Conservation (phyloP, 139 green algal genomes). For the Ettlia oleoabundans region DNA sequence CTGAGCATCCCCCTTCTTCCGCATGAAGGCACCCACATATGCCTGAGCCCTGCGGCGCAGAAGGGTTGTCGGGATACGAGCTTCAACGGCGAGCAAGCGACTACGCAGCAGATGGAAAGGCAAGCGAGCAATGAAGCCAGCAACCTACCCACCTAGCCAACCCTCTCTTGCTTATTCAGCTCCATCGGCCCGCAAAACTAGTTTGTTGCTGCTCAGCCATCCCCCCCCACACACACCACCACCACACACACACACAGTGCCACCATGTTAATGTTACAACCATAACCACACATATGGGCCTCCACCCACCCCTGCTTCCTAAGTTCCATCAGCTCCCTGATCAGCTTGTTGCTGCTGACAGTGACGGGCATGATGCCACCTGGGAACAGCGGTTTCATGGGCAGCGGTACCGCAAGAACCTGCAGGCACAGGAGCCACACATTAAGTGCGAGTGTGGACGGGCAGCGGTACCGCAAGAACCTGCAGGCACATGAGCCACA, state of each 20-base stretch:
- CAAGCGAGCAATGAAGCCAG: not conserved
- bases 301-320: conserved; percentile 65
- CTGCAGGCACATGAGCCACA: conserved; percentile 37
- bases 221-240: not conserved
- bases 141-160: not conserved
- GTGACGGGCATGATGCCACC: conserved; percentile 87
- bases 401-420: conserved; percentile 80
- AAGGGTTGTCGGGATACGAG: not conserved
- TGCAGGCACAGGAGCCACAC: conserved; percentile 30
- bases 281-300: too few relatives aligned
- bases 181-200: too few relatives aligned
- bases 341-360: conserved; percentile 78
- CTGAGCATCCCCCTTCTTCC: conserved; percentile 5
- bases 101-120: not conserved
- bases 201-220: not conserved
- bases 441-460: not conserved
- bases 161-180: not conserved
- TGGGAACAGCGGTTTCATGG: conserved; percentile 83
- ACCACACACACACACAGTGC: not conserved
- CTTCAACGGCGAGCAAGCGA: not conserved
- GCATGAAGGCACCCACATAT: conserved; percentile 95
- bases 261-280: too few relatives aligned
- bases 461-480: conserved; percentile 80
- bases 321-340: conserved; percentile 84
- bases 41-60: conserved; percentile 73